Conservation (phyloP, 139 green algal genomes). For the Limnomonas spitsbergensis region DNA sequence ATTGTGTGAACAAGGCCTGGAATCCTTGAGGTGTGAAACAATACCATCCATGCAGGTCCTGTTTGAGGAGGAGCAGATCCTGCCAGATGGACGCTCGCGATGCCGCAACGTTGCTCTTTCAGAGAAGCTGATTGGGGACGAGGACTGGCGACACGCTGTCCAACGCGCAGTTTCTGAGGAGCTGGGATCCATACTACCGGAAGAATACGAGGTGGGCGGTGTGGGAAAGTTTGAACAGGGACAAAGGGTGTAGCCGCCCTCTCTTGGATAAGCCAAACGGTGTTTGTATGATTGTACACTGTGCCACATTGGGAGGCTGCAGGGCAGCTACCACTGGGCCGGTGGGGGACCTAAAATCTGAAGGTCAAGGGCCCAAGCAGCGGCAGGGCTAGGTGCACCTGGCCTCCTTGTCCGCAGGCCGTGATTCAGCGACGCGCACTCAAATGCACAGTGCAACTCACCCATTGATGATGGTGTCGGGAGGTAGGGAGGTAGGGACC, state of each 20-base stretch:
- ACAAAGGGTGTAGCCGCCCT: too few species aligned
- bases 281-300: not conserved
- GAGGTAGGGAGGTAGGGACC: too few species aligned
- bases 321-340: not conserved
- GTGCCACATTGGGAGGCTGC: not conserved
- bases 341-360: not conserved
- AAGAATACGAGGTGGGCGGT: constrained; percentile 30
- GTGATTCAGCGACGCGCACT: too few species aligned
- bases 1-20: not conserved
- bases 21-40: not conserved
- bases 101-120: constrained; percentile 31
- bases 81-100: constrained; percentile 37
- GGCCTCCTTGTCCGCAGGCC: too few species aligned
- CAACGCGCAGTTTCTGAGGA: constrained; percentile 35
- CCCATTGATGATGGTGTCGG: too few species aligned
- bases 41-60: constrained; percentile 22
- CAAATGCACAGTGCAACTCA: too few species aligned
- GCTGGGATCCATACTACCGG: constrained; percentile 33
- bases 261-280: not conserved
- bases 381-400: too few species aligned
- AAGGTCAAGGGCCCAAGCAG: not conserved
- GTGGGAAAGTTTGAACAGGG: too few species aligned
- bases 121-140: constrained; percentile 39
- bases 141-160: constrained; percentile 29
- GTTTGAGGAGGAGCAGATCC: constrained; percentile 47